Percentiles rank a stretch among this genome's conserved stretches.
Evolutionary conservation across 83 land plant genomes (phyloP).

Genomic region (Thuja plicata): DNA sequence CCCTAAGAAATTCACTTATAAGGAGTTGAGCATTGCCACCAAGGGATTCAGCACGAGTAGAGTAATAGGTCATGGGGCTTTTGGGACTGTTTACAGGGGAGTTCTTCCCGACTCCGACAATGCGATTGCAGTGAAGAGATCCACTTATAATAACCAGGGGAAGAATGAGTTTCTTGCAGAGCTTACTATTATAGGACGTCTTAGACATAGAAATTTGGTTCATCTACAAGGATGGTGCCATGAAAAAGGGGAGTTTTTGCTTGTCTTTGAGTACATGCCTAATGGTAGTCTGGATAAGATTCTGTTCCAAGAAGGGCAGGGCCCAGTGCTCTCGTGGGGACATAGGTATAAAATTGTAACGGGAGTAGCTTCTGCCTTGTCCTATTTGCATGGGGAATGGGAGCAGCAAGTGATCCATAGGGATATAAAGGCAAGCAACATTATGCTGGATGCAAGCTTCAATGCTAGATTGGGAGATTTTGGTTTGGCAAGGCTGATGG

Average conservation of each 20-base stretch:
- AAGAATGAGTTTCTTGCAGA: conserved; percentile 58
- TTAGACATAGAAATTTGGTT: conserved; percentile 67
- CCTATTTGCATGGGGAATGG: conserved; percentile 66
- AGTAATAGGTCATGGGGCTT: conserved; percentile 56
- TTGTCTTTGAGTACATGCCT: conserved; percentile 76
- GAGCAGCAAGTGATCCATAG: conserved; percentile 66
- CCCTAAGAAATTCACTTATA: conserved; percentile 54
- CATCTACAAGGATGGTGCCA: conserved; percentile 75
- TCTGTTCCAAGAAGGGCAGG: conserved; percentile 27
- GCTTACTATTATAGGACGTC: conserved; percentile 51
- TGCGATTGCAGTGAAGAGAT: conserved; percentile 55
- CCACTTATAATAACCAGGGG: conserved; percentile 51
- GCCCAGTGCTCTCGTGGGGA: conserved; percentile 33
- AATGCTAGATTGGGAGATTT: conserved; percentile 75
- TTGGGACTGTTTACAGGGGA: conserved; percentile 60
- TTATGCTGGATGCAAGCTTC: conserved; percentile 66
- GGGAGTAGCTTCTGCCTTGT: conserved; percentile 59
- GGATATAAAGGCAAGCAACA: conserved; percentile 68
- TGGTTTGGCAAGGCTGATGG: conserved; percentile 72
- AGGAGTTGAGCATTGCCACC: conserved; percentile 59
- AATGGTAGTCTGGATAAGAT: conserved; percentile 66
- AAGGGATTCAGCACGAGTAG: conserved; percentile 45
- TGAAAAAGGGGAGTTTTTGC: conserved; percentile 57
- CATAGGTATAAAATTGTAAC: conserved; percentile 43
- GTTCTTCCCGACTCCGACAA: conserved; percentile 25